Conservation (phyloP, 1,284 basidiomycete species). For the Grifola frondosa region DNA sequence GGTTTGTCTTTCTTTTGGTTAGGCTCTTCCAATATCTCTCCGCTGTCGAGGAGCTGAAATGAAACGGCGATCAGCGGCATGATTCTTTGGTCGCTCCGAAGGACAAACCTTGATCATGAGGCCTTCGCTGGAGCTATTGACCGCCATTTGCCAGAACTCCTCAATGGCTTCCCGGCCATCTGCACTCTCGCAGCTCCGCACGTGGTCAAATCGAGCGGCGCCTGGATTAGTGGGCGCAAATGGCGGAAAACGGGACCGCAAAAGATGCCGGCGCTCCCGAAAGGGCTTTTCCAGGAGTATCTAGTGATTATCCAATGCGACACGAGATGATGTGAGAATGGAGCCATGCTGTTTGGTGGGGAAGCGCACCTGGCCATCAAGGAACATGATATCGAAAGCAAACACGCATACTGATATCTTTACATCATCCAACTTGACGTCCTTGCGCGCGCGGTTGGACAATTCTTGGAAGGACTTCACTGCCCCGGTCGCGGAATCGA, state of each 20-base stretch:
- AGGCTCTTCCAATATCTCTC: conserved; percentile 39
- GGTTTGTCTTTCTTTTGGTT: conserved; percentile 37
- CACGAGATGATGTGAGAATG: conserved; percentile 11
- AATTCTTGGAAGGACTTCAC: conserved; percentile 85
- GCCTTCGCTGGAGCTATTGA: conserved; percentile 86
- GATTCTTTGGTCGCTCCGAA: neutral
- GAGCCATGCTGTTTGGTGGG: neutral
- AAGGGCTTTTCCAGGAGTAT: conserved; percentile 72
- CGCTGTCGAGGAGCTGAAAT: conserved; percentile 58
- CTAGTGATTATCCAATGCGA: conserved; percentile 36
- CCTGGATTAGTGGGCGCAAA: conserved; percentile 44
- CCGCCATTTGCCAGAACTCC: conserved; percentile 77
- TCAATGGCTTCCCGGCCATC: conserved; percentile 64
- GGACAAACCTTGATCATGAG: conserved; percentile 86
- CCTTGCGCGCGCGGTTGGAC: conserved; percentile 83
- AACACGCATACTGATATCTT: conserved; percentile 84
- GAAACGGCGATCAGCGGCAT: conserved; percentile 18
- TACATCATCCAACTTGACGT: conserved; percentile 79
- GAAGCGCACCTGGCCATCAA: conserved; percentile 71
- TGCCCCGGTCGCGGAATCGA: conserved; percentile 63
- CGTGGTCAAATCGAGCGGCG: conserved; percentile 74
- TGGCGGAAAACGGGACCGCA: conserved; percentile 62
- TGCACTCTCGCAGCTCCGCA: conserved; percentile 75
- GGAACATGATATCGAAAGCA: conserved; percentile 89
- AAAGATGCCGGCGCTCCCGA: conserved; percentile 66